Base-by-base conservation (phyloP, 352 stramenopile genomes). In the Phytophthora lateralis region DNA sequence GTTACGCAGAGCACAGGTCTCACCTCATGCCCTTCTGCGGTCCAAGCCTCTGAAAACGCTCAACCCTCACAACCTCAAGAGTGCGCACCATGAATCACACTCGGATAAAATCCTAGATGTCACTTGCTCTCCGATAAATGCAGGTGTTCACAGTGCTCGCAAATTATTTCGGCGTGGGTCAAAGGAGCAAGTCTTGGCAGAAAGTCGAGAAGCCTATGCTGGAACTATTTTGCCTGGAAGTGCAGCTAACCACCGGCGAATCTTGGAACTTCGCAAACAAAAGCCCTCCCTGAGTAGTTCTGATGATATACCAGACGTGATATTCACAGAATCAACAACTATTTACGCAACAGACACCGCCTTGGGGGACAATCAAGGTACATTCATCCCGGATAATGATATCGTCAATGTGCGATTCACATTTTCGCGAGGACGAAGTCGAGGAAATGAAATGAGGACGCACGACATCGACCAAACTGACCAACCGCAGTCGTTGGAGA, bases 361-460 rank as follows among this genome's bases (percentile, higher is more conserved):
- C 11, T 1, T 15, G 12, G 45, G 14, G 21, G 27, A 14, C 11
- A 35, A 38, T 9, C n/a, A 52, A 10, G n/a, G 35, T 14, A 29
- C 24, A 9, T 71, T 54, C 34, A 42, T 77, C 7, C 58, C 65
- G n/a, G 59, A 76, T 50, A 74, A 66, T 32, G 76, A 69, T 15
- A 65, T 88, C 1, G 69, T 88, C 15, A 65, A 72, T 20, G 72
- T 91, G 18, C 73, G 77, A 5, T 89, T 89, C 45, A 88, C 77
- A 3, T 85, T 86, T 58, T 85, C 75, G 1, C 65, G 71, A 27
- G 58, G 65, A 49, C 47, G 70, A 18, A 63, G 37, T 46, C 71
- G 52, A 27, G 29, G 26, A 26, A 47, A 26, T 15, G 50, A 44
- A 8, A 11, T 15, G 14, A 55, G 3, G 6, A n/a, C n/a, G n/a